Evolutionary conservation across 352 stramenopile genomes (phyloP).

Genomic region (Blastocystis hominis): DNA sequence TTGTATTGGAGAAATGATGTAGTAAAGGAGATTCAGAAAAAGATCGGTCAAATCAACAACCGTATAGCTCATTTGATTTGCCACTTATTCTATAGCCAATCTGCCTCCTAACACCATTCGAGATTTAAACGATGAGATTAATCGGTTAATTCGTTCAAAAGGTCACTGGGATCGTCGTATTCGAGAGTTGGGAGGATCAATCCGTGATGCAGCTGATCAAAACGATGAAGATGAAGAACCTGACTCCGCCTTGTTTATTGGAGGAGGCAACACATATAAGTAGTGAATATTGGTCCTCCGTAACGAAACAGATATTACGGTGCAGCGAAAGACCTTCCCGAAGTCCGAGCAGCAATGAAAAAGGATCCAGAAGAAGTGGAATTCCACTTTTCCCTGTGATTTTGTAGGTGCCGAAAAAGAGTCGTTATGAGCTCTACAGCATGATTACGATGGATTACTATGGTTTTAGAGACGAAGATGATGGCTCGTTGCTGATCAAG

Average conservation of each 20-base stretch:
- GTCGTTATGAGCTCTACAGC: conserved; percentile 47
- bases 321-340: conserved; percentile 48
- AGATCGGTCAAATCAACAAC: conserved; percentile 54
- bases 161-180: conserved; percentile 55
- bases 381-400: not conserved
- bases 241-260: conserved; percentile 36
- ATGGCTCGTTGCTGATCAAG: conserved; percentile 68
- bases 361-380: conserved; percentile 53
- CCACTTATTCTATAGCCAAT: not conserved
- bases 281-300: not conserved
- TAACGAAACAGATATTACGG: conserved; percentile 33
- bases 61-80: not conserved
- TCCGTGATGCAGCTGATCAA: conserved; percentile 31
- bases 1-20: conserved; percentile 57
- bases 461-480: conserved; percentile 70
- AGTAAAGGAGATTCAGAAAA: conserved; percentile 54
- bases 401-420: conserved; percentile 19
- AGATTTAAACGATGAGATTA: conserved; percentile 58
- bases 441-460: conserved; percentile 67
- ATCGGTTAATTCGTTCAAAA: conserved; percentile 45
- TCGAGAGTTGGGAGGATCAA: conserved; percentile 38
- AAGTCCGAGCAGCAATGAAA: conserved; percentile 29
- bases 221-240: conserved; percentile 20
- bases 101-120: conserved; percentile 40
- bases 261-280: conserved; percentile 44